Percentiles rank a stretch among this genome's conserved stretches.
phyloP scores from a whole-genome alignment of 1,139 yeast genomes.

The Yamadazyma oceani region DNA sequence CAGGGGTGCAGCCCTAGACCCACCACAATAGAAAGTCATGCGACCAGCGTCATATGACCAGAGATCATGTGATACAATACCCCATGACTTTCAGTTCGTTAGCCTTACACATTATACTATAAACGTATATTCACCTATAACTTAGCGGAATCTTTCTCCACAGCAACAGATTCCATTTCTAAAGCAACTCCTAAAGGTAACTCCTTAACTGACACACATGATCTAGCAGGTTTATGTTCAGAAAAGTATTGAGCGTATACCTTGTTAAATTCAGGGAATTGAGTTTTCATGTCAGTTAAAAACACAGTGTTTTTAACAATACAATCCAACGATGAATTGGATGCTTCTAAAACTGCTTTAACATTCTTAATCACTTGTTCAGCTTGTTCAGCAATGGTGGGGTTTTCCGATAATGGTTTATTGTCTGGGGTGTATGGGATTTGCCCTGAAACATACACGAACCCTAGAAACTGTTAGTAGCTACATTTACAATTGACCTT shows the following conservation, averaged over 20 bases:
- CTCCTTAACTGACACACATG: conserved; percentile 87
- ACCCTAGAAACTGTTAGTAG: conserved; percentile 45
- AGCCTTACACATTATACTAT: too few species aligned
- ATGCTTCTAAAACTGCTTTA: conserved; percentile 71
- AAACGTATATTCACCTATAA: conserved; percentile 25
- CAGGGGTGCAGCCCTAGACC: conserved; percentile 16
- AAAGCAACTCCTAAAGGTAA: conserved; percentile 82
- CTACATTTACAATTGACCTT: background rate
- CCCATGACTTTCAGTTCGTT: too few species aligned
- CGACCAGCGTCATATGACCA: too few species aligned
- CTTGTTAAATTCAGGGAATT: conserved; percentile 78
- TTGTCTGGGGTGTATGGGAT: conserved; percentile 86
- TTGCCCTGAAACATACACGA: conserved; percentile 92
- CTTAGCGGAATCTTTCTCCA: conserved; percentile 49
- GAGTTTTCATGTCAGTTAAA: conserved; percentile 76
- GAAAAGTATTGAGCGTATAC: conserved; percentile 80
- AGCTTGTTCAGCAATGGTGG: conserved; percentile 71
- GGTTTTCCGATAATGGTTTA: conserved; percentile 71
- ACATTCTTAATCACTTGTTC: conserved; percentile 83
- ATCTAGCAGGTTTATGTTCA: conserved; percentile 90
- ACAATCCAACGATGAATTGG: conserved; percentile 78
- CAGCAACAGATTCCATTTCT: conserved; percentile 78
- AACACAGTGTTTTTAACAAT: conserved; percentile 85
- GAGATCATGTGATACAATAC: too few species aligned
- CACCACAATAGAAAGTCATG: too few species aligned